Evolutionary conservation across 768 basidiomycete genomes (phyloP).

Genomic region (Pholiota molesta): DNA sequence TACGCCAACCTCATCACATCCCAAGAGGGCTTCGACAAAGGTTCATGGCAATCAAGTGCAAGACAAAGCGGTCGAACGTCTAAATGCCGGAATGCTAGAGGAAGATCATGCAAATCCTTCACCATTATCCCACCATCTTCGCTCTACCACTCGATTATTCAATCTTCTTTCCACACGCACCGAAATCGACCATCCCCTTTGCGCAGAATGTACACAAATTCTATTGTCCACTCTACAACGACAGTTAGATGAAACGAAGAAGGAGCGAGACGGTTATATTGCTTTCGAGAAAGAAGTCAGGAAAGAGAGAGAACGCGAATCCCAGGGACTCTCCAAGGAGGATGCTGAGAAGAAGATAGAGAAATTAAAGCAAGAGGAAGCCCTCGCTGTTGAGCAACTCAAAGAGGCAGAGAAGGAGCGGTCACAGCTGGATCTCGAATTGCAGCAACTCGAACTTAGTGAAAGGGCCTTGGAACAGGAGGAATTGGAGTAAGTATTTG

Average conservation of each 20-base stretch:
- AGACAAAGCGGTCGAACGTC: conserved; percentile 26
- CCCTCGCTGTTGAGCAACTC: conserved; percentile 70
- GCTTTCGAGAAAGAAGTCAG: conserved; percentile 89
- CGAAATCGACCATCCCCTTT: conserved; percentile 91
- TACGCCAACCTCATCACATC: conserved; percentile 36
- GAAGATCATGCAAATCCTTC: conserved; percentile 64
- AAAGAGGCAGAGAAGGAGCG: conserved; percentile 78
- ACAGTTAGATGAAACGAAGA: conserved; percentile 88
- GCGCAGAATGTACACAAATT: conserved; percentile 90
- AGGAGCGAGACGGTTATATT: conserved; percentile 90
- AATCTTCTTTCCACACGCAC: conserved; percentile 76
- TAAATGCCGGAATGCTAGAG: conserved; percentile 41
- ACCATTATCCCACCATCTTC: conserved; percentile 76
- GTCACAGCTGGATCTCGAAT: conserved; percentile 72
- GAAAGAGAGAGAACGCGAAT: conserved; percentile 78
- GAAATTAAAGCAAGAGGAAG: conserved; percentile 70
- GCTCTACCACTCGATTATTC: conserved; percentile 74
- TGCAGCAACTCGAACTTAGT: conserved; percentile 71
- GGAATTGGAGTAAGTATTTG: conserved; percentile 71
- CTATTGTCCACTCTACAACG: conserved; percentile 74
- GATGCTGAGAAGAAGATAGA: conserved; percentile 77
- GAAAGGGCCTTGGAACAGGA: conserved; percentile 81
- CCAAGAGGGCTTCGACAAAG: conserved; percentile 48
- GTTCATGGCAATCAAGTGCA: conserved; percentile 32
- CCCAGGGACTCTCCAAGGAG: conserved; percentile 59